Conservation (phyloP, 23 red algal species). For the Cyanidiococcus yangmingshanensis region DNA sequence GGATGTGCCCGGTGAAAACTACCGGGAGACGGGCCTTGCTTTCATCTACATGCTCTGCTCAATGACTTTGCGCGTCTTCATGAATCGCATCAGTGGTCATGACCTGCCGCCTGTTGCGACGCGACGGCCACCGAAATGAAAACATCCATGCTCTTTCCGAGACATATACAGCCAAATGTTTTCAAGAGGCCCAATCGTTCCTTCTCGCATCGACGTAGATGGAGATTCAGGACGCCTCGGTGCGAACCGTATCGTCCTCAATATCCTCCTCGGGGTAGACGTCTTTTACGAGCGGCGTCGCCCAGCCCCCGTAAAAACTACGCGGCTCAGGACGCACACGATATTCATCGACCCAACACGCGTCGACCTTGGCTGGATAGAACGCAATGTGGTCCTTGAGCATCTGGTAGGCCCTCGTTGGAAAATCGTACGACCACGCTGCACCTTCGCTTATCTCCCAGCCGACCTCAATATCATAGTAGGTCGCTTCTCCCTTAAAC, state of each 20-base stretch:
- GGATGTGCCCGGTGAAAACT: neutral
- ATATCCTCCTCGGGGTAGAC: neutral
- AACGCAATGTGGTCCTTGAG: slow-evolving; percentile 22
- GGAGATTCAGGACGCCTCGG: no score
- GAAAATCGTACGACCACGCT: slow-evolving; percentile 34
- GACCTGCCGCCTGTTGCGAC: neutral
- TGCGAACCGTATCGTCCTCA: neutral
- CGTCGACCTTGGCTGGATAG: slow-evolving; percentile 31
- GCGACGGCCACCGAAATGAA: neutral
- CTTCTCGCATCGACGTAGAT: no score
- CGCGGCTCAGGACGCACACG: slow-evolving; percentile 23
- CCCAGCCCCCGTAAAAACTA: slow-evolving; percentile 47
- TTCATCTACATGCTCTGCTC: slow-evolving; percentile 17
- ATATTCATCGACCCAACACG: slow-evolving; percentile 29
- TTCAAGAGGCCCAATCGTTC: no score
- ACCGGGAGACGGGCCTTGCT: neutral
- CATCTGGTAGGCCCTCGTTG: slow-evolving; percentile 14
- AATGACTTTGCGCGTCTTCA: slow-evolving; percentile 4
- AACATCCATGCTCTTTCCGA: no score
- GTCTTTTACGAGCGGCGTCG: slow-evolving; percentile 21
- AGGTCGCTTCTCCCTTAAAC: slow-evolving; percentile 29
- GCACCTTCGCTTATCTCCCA: slow-evolving; percentile 6
- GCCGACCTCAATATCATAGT: slow-evolving; percentile 21
- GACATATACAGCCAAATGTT: no score
- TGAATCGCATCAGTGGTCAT: neutral